phyloP scores from a whole-genome alignment of 768 basidiomycete genomes.

The Psilocybe cyanescens region DNA sequence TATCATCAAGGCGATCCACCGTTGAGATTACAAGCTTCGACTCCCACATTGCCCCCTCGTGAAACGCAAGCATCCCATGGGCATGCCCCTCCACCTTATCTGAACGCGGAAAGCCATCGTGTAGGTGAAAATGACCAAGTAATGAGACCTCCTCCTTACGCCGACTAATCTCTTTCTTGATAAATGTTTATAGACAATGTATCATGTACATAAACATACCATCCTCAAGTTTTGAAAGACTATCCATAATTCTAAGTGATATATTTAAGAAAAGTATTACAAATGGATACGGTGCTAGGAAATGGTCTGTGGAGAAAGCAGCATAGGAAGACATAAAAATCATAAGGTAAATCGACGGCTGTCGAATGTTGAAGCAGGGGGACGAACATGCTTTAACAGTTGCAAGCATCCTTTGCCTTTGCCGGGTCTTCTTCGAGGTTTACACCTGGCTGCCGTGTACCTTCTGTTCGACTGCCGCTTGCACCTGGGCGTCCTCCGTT shows the following conservation, averaged over 20 bases:
- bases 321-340: slow-evolving; percentile 31
- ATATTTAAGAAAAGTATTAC: slow-evolving; percentile 29
- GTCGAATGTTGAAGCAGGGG: background rate
- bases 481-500: slow-evolving; percentile 65
- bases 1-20: slow-evolving; percentile 26
- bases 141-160: slow-evolving; percentile 63
- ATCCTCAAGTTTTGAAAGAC: slow-evolving; percentile 5
- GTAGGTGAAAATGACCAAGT: slow-evolving; percentile 53
- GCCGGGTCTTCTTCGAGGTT: slow-evolving; percentile 69
- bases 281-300: slow-evolving; percentile 26
- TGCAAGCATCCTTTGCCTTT: slow-evolving; percentile 80
- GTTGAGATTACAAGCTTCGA: slow-evolving; percentile 16
- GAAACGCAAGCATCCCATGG: slow-evolving; percentile 45
- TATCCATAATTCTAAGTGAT: slow-evolving; percentile 29
- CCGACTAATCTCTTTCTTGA: slow-evolving; percentile 42
- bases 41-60: slow-evolving; percentile 36
- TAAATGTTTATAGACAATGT: slow-evolving; percentile 8
- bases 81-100: slow-evolving; percentile 82
- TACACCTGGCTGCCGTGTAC: slow-evolving; percentile 59
- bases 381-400: slow-evolving; percentile 53
- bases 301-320: slow-evolving; percentile 18
- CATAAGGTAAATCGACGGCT: slow-evolving; percentile 27
- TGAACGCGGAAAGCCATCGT: slow-evolving; percentile 51
- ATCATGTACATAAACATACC: background rate
- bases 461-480: slow-evolving; percentile 53